phyloP scores from a whole-genome alignment of 306 rosid genomes.

The Casuarina cunninghamiana region DNA sequence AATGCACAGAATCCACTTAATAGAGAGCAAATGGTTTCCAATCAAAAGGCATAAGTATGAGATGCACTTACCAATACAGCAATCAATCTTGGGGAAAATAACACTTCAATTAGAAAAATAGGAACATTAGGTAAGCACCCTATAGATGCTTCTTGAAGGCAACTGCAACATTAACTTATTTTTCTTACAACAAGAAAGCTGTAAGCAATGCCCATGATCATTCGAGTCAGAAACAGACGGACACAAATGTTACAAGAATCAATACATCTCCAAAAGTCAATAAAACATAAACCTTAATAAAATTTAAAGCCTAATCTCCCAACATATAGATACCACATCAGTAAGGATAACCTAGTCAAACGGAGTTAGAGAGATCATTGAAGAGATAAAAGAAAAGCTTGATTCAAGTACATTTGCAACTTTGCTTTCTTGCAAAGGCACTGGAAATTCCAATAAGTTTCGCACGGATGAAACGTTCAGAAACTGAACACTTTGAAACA shows the following conservation, averaged over 20 bases:
- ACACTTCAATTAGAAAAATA: background rate
- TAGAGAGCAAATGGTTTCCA: background rate
- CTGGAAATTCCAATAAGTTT: background rate
- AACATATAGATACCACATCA: background rate
- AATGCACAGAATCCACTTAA: background rate
- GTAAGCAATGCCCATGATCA: background rate
- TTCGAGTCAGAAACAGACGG: too few species aligned
- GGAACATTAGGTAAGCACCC: background rate
- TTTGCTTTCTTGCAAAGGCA: background rate
- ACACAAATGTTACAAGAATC: background rate
- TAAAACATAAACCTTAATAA: background rate
- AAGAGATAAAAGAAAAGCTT: background rate
- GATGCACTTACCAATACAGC: background rate
- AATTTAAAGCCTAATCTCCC: background rate
- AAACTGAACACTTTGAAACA: background rate
- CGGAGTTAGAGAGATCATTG: background rate
- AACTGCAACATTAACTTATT: background rate
- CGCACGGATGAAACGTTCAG: background rate
- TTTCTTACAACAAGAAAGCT: background rate
- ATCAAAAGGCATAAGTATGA: background rate
- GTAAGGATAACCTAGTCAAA: background rate
- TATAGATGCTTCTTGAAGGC: background rate
- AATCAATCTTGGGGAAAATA: background rate
- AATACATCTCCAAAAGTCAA: background rate
- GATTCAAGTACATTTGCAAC: background rate